These are phyloP conservation scores for Plectosphaerella cucumerina DNA, from an alignment of 2,329 filamentous ascomycete genomes.

Conservation along the genomic window DNA sequence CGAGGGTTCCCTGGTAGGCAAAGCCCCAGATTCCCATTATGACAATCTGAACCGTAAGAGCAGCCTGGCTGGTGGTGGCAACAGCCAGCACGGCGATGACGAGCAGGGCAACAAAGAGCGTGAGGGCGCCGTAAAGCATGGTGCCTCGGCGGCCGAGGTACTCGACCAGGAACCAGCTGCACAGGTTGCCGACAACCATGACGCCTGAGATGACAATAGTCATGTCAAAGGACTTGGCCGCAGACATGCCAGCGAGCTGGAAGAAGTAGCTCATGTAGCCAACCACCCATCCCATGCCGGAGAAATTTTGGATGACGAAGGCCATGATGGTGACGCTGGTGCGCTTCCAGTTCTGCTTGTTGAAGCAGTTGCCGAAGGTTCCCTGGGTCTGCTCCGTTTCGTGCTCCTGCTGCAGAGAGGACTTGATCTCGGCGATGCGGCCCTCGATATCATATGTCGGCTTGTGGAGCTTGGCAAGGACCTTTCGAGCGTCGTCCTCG, in stretches of 20 bases:
- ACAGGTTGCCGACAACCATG: slow-evolving; percentile 33
- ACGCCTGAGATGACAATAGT: slow-evolving; percentile 34
- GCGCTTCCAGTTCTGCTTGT: slow-evolving; percentile 11
- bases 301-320: slow-evolving; percentile 1
- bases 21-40: slow-evolving; percentile 9
- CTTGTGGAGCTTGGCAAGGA: slow-evolving; percentile 22
- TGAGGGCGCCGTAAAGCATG: slow-evolving; percentile 26
- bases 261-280: slow-evolving; percentile 2
- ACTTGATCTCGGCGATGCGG: slow-evolving; percentile 52
- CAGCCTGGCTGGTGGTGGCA: slow-evolving; percentile 2
- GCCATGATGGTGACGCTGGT: slow-evolving; percentile 4
- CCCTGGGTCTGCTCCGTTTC: slow-evolving; percentile 6
- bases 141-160: slow-evolving; percentile 29
- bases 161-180: slow-evolving; percentile 32
- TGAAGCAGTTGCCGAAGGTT: slow-evolving; percentile 24
- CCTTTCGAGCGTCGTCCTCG: slow-evolving; percentile 21
- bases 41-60: slow-evolving; percentile 2
- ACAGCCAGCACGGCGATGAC: slow-evolving; percentile 29
- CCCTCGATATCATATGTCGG: slow-evolving; percentile 30
- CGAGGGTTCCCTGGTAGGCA: background rate
- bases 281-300: slow-evolving; percentile 23
- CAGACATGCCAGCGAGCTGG: background rate
- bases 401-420: slow-evolving; percentile 49
- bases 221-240: slow-evolving; percentile 12
- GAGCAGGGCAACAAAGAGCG: background rate